Evolutionary conservation across 1,284 basidiomycete species (phyloP).

Genomic region (Melampsora larici-populina): DNA sequence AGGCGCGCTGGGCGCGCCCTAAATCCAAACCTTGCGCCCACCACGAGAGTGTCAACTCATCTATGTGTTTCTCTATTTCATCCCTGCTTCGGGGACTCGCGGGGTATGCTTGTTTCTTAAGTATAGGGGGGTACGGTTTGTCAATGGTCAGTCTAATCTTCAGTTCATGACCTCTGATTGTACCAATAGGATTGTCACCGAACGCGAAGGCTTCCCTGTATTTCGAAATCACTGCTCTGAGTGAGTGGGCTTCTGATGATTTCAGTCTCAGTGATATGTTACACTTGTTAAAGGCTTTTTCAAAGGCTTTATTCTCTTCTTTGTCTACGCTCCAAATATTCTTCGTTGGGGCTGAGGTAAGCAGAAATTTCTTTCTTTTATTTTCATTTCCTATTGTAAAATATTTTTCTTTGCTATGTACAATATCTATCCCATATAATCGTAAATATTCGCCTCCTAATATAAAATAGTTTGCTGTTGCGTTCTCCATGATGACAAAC

Average conservation of each 20-base stretch:
- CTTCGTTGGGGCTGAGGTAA: neutral
- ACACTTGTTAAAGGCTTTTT: neutral
- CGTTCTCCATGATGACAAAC: neutral
- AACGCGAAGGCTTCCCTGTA: conserved; percentile 4
- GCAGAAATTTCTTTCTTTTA: neutral
- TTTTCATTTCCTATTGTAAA: conserved; percentile 1
- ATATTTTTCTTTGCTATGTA: neutral
- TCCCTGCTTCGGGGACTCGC: conserved; percentile 8
- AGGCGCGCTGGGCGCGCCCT: too few relatives aligned
- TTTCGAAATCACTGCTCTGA: neutral
- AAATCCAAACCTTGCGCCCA: too few relatives aligned
- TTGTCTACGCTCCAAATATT: neutral
- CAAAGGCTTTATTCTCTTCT: neutral
- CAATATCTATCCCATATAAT: neutral
- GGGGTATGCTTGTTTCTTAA: conserved; percentile 3
- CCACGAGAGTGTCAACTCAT: too few relatives aligned
- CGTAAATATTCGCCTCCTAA: too few relatives aligned
- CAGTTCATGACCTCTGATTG: conserved; percentile 13
- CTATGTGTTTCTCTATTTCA: conserved; percentile 12
- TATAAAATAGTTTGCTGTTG: too few relatives aligned
- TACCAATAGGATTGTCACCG: neutral
- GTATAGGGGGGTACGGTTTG: conserved; percentile 1
- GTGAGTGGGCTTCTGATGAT: too few relatives aligned
- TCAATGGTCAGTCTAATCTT: neutral
- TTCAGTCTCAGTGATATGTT: neutral